These are phyloP conservation scores for Epichloe elymi DNA, from an alignment of 2,329 filamentous ascomycete species.

Conservation along the genomic window DNA sequence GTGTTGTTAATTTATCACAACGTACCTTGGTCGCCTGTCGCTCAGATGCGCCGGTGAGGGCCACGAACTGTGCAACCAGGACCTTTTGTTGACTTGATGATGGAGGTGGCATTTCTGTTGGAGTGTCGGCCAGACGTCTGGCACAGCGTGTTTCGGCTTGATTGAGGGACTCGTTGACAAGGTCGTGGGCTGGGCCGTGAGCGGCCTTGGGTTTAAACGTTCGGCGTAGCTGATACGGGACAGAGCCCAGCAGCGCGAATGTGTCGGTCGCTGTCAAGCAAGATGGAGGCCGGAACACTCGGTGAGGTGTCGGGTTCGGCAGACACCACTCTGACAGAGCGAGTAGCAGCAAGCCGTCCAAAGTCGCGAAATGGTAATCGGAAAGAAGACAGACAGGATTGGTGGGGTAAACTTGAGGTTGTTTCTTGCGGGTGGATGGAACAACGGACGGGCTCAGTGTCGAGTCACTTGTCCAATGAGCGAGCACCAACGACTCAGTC, in stretches of 20 bases:
- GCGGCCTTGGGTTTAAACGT: neutral
- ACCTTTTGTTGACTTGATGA: slow-evolving; percentile 26
- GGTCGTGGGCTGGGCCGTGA: neutral
- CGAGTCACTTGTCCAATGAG: neutral
- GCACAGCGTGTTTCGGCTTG: neutral
- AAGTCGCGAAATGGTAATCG: neutral
- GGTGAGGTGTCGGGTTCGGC: neutral
- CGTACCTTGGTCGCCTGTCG: slow-evolving; percentile 32
- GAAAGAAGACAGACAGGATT: slow-evolving; percentile 3
- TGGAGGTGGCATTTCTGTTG: slow-evolving; percentile 24
- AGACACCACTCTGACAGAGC: neutral
- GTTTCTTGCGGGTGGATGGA: neutral
- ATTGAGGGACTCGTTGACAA: neutral
- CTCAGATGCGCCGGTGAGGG: slow-evolving; percentile 30
- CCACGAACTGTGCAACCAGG: slow-evolving; percentile 27
- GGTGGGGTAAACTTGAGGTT: neutral
- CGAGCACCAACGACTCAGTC: slow-evolving; percentile 7
- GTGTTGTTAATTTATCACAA: slow-evolving; percentile 6
- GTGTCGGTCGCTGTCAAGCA: neutral
- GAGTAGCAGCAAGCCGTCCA: neutral
- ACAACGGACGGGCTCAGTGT: no score
- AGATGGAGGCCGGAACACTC: neutral
- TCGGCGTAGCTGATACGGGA: neutral
- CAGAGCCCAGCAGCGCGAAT: neutral
- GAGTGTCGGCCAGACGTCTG: neutral